Evolutionary conservation across 2,329 filamentous ascomycete species (phyloP), one percentile per base, ranked within the genome.

Genomic region (Penicillium hesseltinei): DNA sequence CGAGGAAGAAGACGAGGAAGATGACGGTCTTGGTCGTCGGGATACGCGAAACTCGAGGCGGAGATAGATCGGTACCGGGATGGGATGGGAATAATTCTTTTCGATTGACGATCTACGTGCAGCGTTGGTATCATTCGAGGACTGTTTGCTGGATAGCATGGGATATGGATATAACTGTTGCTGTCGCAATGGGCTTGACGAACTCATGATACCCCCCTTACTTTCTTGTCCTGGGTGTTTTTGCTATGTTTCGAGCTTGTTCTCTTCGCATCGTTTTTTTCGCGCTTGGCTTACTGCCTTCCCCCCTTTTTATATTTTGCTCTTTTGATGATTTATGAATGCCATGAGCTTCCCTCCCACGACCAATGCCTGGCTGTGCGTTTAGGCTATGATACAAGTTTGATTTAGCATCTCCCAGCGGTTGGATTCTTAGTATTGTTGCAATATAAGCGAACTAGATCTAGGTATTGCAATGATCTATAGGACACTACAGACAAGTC

Each of bases 1-100:
- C 5, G 77, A 79, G 56, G 77, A 80, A 51, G 79, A 80, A 63
- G 77, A 80, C 49, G 78, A 80, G 44, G 74, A 71, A 39, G 73
- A 74, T 17, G 63, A 71, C 33, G 43, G 60, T 29, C 51, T 60
- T 31, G 62, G 60, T 29, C 67, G 71, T 43, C 67, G 69, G 5
- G 68, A 69, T 50, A 54, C 56, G n/a, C 64, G 69, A 13, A 66
- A 63, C 40, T 64, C 63, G 27, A 56, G 67, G 39, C 65, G 70
- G 45, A 68, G 67, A 54, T 69, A 56, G 61, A 36, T 25, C 19
- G 31, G 3, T 2, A 3, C 5, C 6, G 8, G 21, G 5, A 5
- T 19, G 11, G 15, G 19, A 35, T 10, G 39, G 29, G 13, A n/a
- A 9, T 6, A 17, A 13, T 43, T 29, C 15, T 25, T 25, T 25